phyloP scores from a whole-genome alignment of 2,329 filamentous ascomycete species.

The Colletotrichum tofieldiae region DNA sequence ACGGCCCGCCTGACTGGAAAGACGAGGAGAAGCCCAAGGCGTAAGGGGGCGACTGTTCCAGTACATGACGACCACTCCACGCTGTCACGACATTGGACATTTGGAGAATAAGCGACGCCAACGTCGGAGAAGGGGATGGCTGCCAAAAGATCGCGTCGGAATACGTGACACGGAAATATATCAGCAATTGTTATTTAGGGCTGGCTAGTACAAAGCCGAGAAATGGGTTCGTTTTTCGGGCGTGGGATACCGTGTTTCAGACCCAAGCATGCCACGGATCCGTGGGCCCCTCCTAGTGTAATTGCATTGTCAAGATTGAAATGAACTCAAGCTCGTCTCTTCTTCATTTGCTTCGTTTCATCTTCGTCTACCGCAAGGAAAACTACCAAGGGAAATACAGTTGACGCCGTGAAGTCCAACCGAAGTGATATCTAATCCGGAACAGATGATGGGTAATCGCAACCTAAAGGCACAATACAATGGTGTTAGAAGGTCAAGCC shows the following conservation, averaged over 20 bases:
- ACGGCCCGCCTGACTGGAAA: slow-evolving; percentile 8
- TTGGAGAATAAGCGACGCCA: background rate
- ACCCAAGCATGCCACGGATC: background rate
- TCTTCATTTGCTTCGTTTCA: background rate
- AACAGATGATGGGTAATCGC: slow-evolving; percentile 9
- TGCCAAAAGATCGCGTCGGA: background rate
- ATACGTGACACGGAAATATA: background rate
- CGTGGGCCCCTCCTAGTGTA: background rate
- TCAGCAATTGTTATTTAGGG: no score
- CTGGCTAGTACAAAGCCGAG: background rate
- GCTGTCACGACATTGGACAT: background rate
- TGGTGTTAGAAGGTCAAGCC: background rate
- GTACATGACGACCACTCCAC: background rate
- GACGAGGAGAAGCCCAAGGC: slow-evolving; percentile 14
- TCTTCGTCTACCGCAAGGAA: no score
- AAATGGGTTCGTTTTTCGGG: background rate
- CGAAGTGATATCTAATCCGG: background rate
- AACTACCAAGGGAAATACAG: no score
- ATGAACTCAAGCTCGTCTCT: background rate
- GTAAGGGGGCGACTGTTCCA: background rate
- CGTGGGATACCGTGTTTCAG: background rate
- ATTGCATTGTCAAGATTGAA: background rate
- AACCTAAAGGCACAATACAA: background rate
- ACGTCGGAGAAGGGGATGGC: background rate
- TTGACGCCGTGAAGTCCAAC: background rate